Percentiles rank a stretch among this genome's conserved stretches.
These are phyloP conservation scores for Tetracladium setigerum DNA, from an alignment of 495 filamentous ascomycete genomes.

Conservation along the genomic window DNA sequence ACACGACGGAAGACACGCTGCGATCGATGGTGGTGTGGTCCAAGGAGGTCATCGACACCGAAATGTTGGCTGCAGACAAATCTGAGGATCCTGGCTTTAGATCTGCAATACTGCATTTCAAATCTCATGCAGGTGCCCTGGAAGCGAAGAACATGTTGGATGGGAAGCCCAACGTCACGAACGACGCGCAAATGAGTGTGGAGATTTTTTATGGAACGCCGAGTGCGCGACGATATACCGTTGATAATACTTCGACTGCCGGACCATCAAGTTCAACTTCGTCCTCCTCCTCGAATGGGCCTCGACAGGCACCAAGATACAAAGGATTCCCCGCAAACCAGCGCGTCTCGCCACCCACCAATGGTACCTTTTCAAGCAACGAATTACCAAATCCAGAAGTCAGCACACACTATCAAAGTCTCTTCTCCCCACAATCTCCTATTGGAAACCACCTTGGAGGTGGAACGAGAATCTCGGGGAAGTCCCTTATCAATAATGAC, in stretches of 20 bases:
- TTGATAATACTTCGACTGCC: conserved; percentile 25
- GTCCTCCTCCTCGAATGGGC: conserved; percentile 43
- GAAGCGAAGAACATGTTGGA: conserved; percentile 71
- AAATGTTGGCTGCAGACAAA: conserved; percentile 58
- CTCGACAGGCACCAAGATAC: conserved; percentile 68
- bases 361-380: conserved; percentile 44
- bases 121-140: conserved; percentile 59
- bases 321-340: conserved; percentile 72
- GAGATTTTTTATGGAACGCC: conserved; percentile 54
- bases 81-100: conserved; percentile 65
- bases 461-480: conserved; percentile 64
- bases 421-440: conserved; percentile 81
- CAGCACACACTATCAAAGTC: conserved; percentile 55
- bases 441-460: conserved; percentile 68
- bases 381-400: conserved; percentile 55
- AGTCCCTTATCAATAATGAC: conserved; percentile 80
- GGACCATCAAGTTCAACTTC: conserved; percentile 40
- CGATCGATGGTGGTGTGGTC: conserved; percentile 80
- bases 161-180: conserved; percentile 69
- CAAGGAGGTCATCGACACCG: conserved; percentile 68
- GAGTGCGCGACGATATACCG: conserved; percentile 29
- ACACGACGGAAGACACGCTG: conserved; percentile 64
- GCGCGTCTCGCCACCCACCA: conserved; percentile 56
- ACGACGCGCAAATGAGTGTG: conserved; percentile 72
- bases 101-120: conserved; percentile 71